Percentiles rank a stretch among this genome's conserved stretches.
These are phyloP conservation scores for Symbiodinium natans DNA, from an alignment of 73 alveolate species.

Conservation along the genomic window DNA sequence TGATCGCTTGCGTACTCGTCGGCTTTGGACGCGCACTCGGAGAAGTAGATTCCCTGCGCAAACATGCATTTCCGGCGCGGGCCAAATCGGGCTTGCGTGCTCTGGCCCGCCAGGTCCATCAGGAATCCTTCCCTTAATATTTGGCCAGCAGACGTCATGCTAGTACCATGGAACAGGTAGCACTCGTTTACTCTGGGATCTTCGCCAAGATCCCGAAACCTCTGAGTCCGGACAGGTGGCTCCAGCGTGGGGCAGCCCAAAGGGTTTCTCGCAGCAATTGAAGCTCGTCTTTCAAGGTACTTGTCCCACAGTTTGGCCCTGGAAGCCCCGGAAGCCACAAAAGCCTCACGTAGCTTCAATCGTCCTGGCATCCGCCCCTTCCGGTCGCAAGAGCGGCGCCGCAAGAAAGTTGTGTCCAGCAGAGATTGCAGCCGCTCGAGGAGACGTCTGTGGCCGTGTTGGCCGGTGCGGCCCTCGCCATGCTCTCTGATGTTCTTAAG, in stretches of 20 bases:
- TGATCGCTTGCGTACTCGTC: constrained; percentile 1
- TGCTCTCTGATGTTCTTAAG: no score
- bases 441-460: background rate
- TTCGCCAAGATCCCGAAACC: background rate
- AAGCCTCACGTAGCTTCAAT: constrained; percentile 17
- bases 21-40: constrained; percentile 74
- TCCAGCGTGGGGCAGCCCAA: background rate
- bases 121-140: no score
- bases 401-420: constrained; percentile 27
- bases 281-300: background rate
- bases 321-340: background rate
- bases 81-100: background rate
- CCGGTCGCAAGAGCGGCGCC: constrained; percentile 64
- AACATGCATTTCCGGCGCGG: background rate
- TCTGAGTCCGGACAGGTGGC: background rate
- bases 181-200: constrained; percentile 8
- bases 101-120: background rate
- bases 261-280: background rate
- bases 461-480: no score
- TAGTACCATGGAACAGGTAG: constrained; percentile 78
- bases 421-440: background rate
- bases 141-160: background rate
- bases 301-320: background rate
- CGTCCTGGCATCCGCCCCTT: constrained; percentile 25
- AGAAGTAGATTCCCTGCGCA: background rate